A percentile compares a stretch with the other conserved stretches of the same genome.
These are phyloP conservation scores for Exserohilum turcica DNA, from an alignment of 2,329 filamentous ascomycete species.

Conservation along the genomic window DNA sequence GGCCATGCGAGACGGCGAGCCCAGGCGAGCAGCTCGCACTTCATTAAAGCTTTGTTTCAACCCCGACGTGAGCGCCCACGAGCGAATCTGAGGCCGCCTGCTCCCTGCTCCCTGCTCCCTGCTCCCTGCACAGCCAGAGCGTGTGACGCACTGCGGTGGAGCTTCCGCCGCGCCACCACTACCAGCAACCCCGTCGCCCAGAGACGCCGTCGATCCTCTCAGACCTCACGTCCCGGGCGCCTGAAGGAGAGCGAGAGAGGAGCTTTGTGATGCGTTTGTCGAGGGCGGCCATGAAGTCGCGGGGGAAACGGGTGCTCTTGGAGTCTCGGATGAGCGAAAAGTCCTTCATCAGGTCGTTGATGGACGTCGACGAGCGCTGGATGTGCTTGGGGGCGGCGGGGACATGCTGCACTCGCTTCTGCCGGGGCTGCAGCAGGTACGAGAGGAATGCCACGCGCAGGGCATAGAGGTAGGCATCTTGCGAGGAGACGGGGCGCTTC, in stretches of 20 bases:
- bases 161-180: slow-evolving; percentile 38
- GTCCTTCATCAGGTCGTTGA: slow-evolving; percentile 87
- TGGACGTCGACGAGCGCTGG: slow-evolving; percentile 72
- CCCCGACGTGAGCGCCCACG: slow-evolving; percentile 6
- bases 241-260: not conserved
- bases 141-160: slow-evolving; percentile 30
- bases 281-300: slow-evolving; percentile 66
- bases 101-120: slow-evolving; percentile 11
- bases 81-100: slow-evolving; percentile 10
- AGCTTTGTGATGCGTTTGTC: slow-evolving; percentile 78
- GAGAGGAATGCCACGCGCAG: slow-evolving; percentile 89
- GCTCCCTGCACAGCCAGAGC: slow-evolving; percentile 11
- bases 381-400: slow-evolving; percentile 62
- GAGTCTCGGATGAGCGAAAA: slow-evolving; percentile 71
- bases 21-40: not conserved
- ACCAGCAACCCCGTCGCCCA: slow-evolving; percentile 26
- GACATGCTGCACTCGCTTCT: slow-evolving; percentile 88
- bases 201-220: slow-evolving; percentile 7
- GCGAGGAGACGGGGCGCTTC: slow-evolving; percentile 54
- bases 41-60: slow-evolving; percentile 15
- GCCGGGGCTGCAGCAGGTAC: slow-evolving; percentile 88
- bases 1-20: not conserved
- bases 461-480: slow-evolving; percentile 90
- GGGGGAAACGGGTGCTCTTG: slow-evolving; percentile 59
- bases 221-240: slow-evolving; percentile 4